These are phyloP conservation scores for Strobilomyces dryophilus DNA, from an alignment of 768 basidiomycete genomes.

Conservation along the genomic window DNA sequence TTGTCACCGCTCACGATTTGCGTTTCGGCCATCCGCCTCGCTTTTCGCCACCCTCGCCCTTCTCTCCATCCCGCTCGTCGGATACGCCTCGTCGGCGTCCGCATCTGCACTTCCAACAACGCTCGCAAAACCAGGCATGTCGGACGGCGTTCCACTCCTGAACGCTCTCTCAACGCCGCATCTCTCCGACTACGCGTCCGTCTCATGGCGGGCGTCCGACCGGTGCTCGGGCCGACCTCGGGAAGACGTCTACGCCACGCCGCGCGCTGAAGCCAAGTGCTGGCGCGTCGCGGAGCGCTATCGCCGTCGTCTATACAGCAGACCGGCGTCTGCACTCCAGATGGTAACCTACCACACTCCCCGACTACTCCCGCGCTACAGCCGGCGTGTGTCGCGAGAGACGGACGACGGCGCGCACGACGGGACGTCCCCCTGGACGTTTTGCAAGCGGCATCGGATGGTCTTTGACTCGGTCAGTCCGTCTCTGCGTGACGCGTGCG, in stretches of 20 bases:
- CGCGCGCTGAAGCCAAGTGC: slow-evolving; percentile 27
- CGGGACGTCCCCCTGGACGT: slow-evolving; percentile 31
- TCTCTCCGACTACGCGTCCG: slow-evolving; percentile 14
- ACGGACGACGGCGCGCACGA: slow-evolving; percentile 16
- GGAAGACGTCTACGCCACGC: slow-evolving; percentile 18
- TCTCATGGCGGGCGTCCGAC: slow-evolving; percentile 1
- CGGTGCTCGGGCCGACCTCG: background rate
- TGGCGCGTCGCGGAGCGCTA: slow-evolving; percentile 29
- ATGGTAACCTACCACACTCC: slow-evolving; percentile 34
- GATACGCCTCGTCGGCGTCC: background rate
- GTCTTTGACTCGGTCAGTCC: slow-evolving; percentile 40
- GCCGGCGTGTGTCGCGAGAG: slow-evolving; percentile 13
- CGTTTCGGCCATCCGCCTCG: background rate
- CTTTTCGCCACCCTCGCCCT: slow-evolving; percentile 8
- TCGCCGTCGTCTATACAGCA: slow-evolving; percentile 25
- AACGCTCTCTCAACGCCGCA: slow-evolving; percentile 11
- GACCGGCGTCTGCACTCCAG: too few relatives aligned
- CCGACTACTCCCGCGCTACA: slow-evolving; percentile 38
- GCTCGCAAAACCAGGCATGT: background rate
- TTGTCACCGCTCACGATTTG: background rate
- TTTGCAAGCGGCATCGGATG: slow-evolving; percentile 48
- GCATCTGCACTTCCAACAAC: slow-evolving; percentile 1
- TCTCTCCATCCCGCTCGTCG: slow-evolving; percentile 9
- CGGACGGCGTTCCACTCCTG: background rate
- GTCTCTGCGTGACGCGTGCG: background rate